Conservation (phyloP, 2,329 filamentous ascomycete species). For the Fusarium protoensiforme region DNA sequence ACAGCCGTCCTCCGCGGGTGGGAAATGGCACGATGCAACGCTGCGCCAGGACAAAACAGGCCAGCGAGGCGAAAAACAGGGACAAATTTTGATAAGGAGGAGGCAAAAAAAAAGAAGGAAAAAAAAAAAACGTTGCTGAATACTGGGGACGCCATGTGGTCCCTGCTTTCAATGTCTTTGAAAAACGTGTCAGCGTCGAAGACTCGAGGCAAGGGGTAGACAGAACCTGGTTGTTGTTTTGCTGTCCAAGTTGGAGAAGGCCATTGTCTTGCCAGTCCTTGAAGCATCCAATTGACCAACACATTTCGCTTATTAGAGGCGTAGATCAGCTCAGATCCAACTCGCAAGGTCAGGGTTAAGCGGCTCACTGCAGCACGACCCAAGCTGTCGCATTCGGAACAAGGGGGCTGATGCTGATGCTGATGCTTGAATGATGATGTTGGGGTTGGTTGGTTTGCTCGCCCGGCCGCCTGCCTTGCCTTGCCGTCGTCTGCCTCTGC, state of each 20-base stretch:
- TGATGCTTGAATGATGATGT: constrained; percentile 7
- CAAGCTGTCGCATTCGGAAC: constrained; percentile 12
- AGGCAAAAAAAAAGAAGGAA: not conserved
- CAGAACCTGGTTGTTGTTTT: not conserved
- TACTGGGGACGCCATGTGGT: constrained; percentile 22
- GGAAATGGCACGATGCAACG: constrained; percentile 38
- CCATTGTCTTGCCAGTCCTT: not conserved
- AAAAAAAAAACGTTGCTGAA: constrained; percentile 19
- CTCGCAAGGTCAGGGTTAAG: constrained; percentile 13
- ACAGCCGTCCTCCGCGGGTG: constrained; percentile 18
- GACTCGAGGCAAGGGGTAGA: constrained; percentile 15
- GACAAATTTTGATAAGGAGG: not conserved
- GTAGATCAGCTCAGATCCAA: constrained; percentile 6
- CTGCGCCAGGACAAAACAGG: constrained; percentile 18
- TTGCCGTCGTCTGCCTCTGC: not conserved
- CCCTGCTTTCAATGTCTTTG: constrained; percentile 30
- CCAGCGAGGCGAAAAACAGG: constrained; percentile 9
- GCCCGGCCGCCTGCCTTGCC: not conserved
- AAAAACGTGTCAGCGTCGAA: constrained; percentile 31
- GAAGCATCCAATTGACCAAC: constrained; percentile 16
- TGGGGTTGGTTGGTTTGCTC: constrained; percentile 5
- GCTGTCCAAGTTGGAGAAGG: not conserved
- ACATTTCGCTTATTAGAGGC: constrained; percentile 1
- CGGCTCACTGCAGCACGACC: constrained; percentile 7
- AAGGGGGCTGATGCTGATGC: constrained; percentile 5